Conservation (phyloP, 176 grass and related monocot genomes). For the Pontederia paniculata region DNA sequence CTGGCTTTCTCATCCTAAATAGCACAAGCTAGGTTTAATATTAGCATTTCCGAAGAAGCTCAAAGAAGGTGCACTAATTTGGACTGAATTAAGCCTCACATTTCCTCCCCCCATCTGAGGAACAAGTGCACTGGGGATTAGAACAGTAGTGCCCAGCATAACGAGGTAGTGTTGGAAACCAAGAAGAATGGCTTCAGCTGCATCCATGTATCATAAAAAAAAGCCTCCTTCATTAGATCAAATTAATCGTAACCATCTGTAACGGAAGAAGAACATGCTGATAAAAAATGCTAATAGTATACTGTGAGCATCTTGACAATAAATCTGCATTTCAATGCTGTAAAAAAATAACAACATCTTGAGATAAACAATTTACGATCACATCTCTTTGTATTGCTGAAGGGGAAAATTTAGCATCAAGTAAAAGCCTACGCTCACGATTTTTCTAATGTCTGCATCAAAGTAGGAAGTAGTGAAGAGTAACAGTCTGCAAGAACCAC, state of each 20-base stretch:
- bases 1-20: slow-evolving; percentile 75
- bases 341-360: no score
- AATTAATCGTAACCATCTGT: neutral
- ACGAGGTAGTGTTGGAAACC: slow-evolving; percentile 99
- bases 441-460: no score
- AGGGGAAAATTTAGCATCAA: no score
- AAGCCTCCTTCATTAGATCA: neutral
- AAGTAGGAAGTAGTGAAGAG: no score
- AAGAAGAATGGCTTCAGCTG: slow-evolving; percentile 84
- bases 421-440: no score
- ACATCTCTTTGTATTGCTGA: no score
- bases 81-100: slow-evolving; percentile 28
- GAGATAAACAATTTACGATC: no score
- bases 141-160: slow-evolving; percentile 88
- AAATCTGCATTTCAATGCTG: neutral
- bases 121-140: slow-evolving; percentile 89
- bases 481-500: neutral
- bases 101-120: slow-evolving; percentile 98
- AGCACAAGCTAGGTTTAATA: neutral
- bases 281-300: neutral
- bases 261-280: neutral
- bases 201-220: neutral
- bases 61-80: neutral
- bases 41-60: neutral
- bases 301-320: neutral